Base-by-base conservation (phyloP, 2,329 filamentous ascomycete genomes). In the Colletotrichum graminicola region DNA sequence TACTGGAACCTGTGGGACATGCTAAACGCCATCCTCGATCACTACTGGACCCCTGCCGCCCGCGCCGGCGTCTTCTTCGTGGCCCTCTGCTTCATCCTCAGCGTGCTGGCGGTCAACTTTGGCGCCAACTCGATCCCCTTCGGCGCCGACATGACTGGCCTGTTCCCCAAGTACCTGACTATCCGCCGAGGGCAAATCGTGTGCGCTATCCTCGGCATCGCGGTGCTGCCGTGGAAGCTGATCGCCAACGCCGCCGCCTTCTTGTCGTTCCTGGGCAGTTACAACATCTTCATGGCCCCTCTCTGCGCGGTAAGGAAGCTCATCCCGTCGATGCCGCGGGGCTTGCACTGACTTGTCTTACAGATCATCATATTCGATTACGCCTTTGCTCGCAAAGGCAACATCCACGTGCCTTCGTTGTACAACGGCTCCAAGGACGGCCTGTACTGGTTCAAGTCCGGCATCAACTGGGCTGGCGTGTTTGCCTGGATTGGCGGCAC, bases 1-100 rank as follows among this genome's bases (percentile, higher is more conserved):
- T 80, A 80, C 72, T 81, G 80, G 80, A 81, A 81, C 43, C 74
- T 78, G 10, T 81, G 80, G 75, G 80, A 81, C 51, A 72, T 82
- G 8, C 75, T 81, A 2, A 77, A 80, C 10, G 76, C 78, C 12
- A 81, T 82, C 18, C 74, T 82, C 8, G 80, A 82, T 47, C 78
- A 79, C 65, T 75, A 80, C 32, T 80, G 79, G 74, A 78, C 72
- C 3, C 74, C 78, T 1, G 77, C 74, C 3, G 75, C 76, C 2
- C 74, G 80, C 4, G 75, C 78, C 0, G 80, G 77, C 1, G 77
- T 82, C 41, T 81, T 81, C 63, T 79, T 82, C 23, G 78, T 63
- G 1, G 66, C 76, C 1, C 60, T 77, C 8, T 71, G 74, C 29
- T 78, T 76, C 62, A 60, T 76, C 6, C 14, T 77, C 2, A 75